These are phyloP conservation scores for Termitomyces sp. DNA, from an alignment of 768 basidiomycete species.

Conservation along the genomic window DNA sequence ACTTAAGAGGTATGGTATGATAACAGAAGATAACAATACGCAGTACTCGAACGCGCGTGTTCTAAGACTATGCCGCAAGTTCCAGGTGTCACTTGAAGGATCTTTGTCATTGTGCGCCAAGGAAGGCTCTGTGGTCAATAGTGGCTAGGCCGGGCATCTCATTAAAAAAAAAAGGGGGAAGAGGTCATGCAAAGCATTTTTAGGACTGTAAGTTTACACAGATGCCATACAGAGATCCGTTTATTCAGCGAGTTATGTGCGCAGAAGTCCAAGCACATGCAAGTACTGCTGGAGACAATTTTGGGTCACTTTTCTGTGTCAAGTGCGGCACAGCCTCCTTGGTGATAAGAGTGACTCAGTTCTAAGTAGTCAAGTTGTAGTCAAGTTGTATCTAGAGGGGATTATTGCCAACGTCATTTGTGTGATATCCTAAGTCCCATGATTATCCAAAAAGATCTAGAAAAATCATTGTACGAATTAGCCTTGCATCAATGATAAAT, in stretches of 20 bases:
- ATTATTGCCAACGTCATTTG: no score
- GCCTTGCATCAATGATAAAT: no score
- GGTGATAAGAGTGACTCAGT: background rate
- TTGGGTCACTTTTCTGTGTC: background rate
- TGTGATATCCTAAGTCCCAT: no score
- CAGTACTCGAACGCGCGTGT: background rate
- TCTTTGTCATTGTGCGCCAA: conserved; percentile 3
- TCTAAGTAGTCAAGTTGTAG: background rate
- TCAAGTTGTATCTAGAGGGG: background rate
- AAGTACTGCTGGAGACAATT: background rate
- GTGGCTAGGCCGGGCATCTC: background rate
- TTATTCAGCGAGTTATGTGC: background rate
- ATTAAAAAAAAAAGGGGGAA: background rate
- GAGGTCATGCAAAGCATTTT: background rate
- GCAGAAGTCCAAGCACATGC: background rate
- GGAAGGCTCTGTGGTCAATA: background rate
- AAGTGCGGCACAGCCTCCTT: background rate
- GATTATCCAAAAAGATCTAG: no score
- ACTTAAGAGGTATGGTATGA: background rate
- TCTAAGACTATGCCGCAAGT: background rate
- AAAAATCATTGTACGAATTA: background rate
- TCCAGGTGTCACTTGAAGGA: conserved; percentile 2
- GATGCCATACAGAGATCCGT: background rate
- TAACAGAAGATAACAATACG: conserved; percentile 3
- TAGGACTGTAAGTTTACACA: background rate